Evolutionary conservation across 768 basidiomycete genomes (phyloP).

Genomic region (Xerocomellus amylosporus): DNA sequence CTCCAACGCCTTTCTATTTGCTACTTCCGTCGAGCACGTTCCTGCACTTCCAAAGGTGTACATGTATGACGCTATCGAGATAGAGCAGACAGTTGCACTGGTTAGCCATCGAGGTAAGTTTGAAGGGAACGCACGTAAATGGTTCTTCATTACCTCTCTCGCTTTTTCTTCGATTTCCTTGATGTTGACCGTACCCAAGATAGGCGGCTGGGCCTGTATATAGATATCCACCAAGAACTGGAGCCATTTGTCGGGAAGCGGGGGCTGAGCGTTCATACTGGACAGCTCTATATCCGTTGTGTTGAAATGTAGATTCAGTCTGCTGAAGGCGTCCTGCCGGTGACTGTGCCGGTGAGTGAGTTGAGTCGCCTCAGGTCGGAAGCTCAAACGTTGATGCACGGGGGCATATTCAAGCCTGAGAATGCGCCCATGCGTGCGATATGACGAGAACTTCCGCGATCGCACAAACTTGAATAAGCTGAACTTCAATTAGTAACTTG

Average conservation of each 20-base stretch:
- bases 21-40: slow-evolving; percentile 58
- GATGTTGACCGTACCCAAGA: slow-evolving; percentile 57
- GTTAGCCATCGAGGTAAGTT: neutral
- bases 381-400: too few relatives aligned
- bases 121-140: slow-evolving; percentile 42
- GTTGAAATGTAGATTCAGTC: neutral
- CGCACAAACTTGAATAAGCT: too few relatives aligned
- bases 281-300: neutral
- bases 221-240: slow-evolving; percentile 27
- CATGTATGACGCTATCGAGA: slow-evolving; percentile 56
- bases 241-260: slow-evolving; percentile 26
- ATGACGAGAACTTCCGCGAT: too few relatives aligned
- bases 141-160: slow-evolving; percentile 56
- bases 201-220: slow-evolving; percentile 11
- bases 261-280: slow-evolving; percentile 19
- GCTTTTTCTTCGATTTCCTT: slow-evolving; percentile 68
- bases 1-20: slow-evolving; percentile 62
- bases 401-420: neutral
- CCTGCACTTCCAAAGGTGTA: slow-evolving; percentile 82
- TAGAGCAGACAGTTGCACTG: neutral
- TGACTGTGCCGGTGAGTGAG: too few relatives aligned
- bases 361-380: neutral
- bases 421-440: neutral
- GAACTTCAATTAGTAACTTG: too few relatives aligned
- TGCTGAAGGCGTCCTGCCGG: neutral